These are phyloP conservation scores for Leccinum glutinopallens DNA, from an alignment of 1,284 basidiomycete species.

Conservation along the genomic window DNA sequence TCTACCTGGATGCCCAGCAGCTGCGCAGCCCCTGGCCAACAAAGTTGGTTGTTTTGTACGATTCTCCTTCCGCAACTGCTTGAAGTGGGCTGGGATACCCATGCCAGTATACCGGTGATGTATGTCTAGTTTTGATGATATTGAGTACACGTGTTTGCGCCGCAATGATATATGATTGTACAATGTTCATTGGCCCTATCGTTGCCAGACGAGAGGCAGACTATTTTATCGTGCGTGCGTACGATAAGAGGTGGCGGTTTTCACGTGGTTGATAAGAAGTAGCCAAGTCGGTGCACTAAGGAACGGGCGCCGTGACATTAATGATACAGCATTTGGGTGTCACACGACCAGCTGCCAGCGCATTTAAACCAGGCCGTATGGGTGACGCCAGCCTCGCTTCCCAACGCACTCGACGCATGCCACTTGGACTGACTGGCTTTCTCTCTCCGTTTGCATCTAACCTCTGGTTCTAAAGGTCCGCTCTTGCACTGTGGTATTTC, in stretches of 20 bases:
- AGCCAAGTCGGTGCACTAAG: neutral
- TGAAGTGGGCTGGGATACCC: slow-evolving; percentile 13
- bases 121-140: slow-evolving; percentile 10
- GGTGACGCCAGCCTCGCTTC: slow-evolving; percentile 15
- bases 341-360: slow-evolving; percentile 1
- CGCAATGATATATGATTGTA: neutral
- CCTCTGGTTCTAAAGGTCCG: slow-evolving; percentile 10
- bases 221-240: slow-evolving; percentile 5
- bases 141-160: slow-evolving; percentile 8
- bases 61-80: slow-evolving; percentile 22
- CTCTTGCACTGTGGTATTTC: neutral
- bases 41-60: slow-evolving; percentile 48
- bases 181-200: neutral
- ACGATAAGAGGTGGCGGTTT: neutral
- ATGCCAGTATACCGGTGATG: neutral
- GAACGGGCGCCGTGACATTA: slow-evolving; percentile 6
- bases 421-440: neutral
- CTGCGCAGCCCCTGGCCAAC: slow-evolving; percentile 53
- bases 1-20: slow-evolving; percentile 50
- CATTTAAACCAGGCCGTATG: slow-evolving; percentile 7
- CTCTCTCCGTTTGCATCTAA: neutral
- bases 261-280: neutral
- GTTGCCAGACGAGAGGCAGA: slow-evolving; percentile 11
- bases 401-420: slow-evolving; percentile 10
- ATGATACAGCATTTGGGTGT: neutral